Percentiles rank a stretch among this genome's conserved stretches.
Conservation (phyloP, 805 yeast species). For the Pichia sporocuriosa region DNA sequence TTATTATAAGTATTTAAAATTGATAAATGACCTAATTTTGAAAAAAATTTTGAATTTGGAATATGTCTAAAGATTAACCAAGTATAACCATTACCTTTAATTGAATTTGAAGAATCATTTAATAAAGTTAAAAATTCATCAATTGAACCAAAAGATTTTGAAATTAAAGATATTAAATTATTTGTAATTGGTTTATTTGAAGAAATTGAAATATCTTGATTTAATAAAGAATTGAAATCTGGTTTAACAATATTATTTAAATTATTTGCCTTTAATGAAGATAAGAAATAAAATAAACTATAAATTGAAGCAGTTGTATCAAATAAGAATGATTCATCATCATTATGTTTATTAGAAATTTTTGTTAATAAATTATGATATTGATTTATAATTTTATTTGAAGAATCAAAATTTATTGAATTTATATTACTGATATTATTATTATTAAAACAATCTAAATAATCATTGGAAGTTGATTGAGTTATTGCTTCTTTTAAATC, state of each 20-base stretch:
- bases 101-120: slow-evolving; percentile 57
- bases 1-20: slow-evolving; percentile 82
- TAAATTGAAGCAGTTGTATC: slow-evolving; percentile 41
- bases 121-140: slow-evolving; percentile 69
- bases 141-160: slow-evolving; percentile 64
- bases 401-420: slow-evolving; percentile 15
- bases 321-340: slow-evolving; percentile 34
- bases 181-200: slow-evolving; percentile 23
- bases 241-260: slow-evolving; percentile 20
- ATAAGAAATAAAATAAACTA: slow-evolving; percentile 43
- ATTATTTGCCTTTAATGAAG: slow-evolving; percentile 31
- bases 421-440: slow-evolving; percentile 3
- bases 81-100: slow-evolving; percentile 85
- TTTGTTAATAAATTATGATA: slow-evolving; percentile 32
- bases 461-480: slow-evolving; percentile 25
- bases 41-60: slow-evolving; percentile 16
- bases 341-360: slow-evolving; percentile 30
- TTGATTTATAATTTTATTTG: slow-evolving; percentile 25
- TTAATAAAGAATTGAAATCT: slow-evolving; percentile 27
- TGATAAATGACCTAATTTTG: slow-evolving; percentile 42
- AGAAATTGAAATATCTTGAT: slow-evolving; percentile 24
- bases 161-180: slow-evolving; percentile 40
- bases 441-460: slow-evolving; percentile 23
- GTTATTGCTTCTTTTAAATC: slow-evolving; percentile 34
- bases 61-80: slow-evolving; percentile 69